Evolutionary conservation across 2,329 filamentous ascomycete species (phyloP), one percentile per base, ranked within the genome.

Genomic region (Herpomyces periplanetae): DNA sequence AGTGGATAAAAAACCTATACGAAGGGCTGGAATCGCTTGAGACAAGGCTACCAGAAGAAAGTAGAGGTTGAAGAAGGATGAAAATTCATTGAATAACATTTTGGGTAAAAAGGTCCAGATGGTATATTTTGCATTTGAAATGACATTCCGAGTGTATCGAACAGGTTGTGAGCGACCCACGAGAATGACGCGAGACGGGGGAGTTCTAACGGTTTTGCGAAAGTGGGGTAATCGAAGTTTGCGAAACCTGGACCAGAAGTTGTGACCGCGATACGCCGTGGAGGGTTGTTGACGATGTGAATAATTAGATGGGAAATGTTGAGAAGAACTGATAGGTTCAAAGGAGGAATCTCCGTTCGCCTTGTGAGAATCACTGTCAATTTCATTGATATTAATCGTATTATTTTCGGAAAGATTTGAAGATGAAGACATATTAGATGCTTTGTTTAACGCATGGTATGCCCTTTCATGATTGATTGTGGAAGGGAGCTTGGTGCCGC

Each of bases 41-140:
- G 75, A 91, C 19, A 91, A 41, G 4, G 80, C 84, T 19, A 96
- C 80, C 11, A 91, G 56, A 21, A 96, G 47, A 37, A 96, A 96
- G 37, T 96, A 96, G 47, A 91, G 68, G 49, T 96, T 96, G 49
- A 96, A 87, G 42, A 96, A 96, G 45, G 91, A 96, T 23, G 75
- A 88, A 36, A 96, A 96, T 35, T 96, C 80, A 41, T 91, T 91
- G 41, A 88, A 96, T 10, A 96, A 46, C 0, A 80, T 96, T 20
- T 75, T 49, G 2, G 84, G 84, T 7, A 96, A 49, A 38, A 96
- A 96, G 20, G 65, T 87, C 44, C 73, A 62, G 1, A 73, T 58
- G 12, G 75, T 91, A 38, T 96, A 96, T 47, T 91, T 96, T 21
- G 80, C 75, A 35, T 96, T 91, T 13, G 75, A 91, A 18, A 96